Evolutionary conservation across 2,329 filamentous ascomycete genomes (phyloP).

Genomic region (Calonectria pseudoturangicola): DNA sequence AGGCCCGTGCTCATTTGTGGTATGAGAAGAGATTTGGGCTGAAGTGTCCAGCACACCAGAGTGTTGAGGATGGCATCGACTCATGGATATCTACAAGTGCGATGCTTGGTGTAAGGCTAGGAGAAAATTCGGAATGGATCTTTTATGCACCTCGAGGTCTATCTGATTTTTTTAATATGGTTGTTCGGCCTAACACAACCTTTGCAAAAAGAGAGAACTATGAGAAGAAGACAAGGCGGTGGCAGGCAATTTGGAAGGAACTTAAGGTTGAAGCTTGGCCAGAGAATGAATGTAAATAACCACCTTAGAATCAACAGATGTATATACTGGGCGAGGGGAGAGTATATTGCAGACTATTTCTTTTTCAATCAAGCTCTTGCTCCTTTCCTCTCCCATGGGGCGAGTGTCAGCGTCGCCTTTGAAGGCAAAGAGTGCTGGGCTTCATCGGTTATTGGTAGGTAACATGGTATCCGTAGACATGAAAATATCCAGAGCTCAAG

Average conservation of each 20-base stretch:
- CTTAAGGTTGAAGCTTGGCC: constrained; percentile 38
- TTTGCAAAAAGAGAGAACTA: constrained; percentile 55
- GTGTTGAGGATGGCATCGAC: constrained; percentile 58
- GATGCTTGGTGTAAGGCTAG: constrained; percentile 56
- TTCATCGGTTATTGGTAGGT: too few relatives aligned
- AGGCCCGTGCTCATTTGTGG: constrained; percentile 62
- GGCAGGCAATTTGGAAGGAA: constrained; percentile 56
- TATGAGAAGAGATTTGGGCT: constrained; percentile 57
- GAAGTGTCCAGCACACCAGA: constrained; percentile 55
- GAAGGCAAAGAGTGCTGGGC: too few relatives aligned
- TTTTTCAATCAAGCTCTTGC: too few relatives aligned
- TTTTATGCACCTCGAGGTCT: constrained; percentile 61
- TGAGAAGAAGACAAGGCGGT: constrained; percentile 57
- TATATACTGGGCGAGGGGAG: too few relatives aligned
- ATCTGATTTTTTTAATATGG: constrained; percentile 59
- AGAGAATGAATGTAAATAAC: too few relatives aligned
- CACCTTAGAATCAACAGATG: too few relatives aligned
- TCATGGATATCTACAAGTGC: constrained; percentile 61
- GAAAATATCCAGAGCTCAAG: too few relatives aligned
- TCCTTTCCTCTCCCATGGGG: too few relatives aligned
- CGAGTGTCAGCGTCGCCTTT: too few relatives aligned
- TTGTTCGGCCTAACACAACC: constrained; percentile 57
- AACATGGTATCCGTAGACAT: too few relatives aligned
- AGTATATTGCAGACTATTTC: too few relatives aligned
- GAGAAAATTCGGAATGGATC: constrained; percentile 53